phyloP scores from a whole-genome alignment of 1,139 yeast genomes.

The Sugiyamaella castrensis region DNA sequence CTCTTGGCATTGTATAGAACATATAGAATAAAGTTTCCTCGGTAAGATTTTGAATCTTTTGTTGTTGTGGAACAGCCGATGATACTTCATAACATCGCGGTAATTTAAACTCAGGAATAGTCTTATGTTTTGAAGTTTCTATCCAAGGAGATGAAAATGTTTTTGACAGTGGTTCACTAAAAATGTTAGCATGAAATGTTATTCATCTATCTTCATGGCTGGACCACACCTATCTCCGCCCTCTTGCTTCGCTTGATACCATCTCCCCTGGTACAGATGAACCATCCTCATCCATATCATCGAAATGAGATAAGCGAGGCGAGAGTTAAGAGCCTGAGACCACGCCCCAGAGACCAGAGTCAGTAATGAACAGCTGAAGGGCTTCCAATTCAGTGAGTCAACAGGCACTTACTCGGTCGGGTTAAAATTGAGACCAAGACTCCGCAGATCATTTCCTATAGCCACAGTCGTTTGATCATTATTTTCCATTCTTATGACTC shows the following conservation, averaged over 20 bases:
- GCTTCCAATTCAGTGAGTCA: no score
- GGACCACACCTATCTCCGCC: no score
- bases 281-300: no score
- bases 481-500: constrained; percentile 66
- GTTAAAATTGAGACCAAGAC: constrained; percentile 65
- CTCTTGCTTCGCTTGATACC: no score
- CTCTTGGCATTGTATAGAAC: constrained; percentile 91
- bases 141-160: constrained; percentile 93
- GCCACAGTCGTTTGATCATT: constrained; percentile 68
- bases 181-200: constrained; percentile 15
- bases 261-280: no score
- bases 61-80: constrained; percentile 58
- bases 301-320: no score
- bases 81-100: constrained; percentile 58
- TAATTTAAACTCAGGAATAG: constrained; percentile 72
- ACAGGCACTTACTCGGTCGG: constrained; percentile 31
- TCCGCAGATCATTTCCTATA: constrained; percentile 77
- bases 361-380: no score
- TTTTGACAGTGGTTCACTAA: constrained; percentile 52
- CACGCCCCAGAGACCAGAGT: neutral
- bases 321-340: neutral
- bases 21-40: constrained; percentile 94
- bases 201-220: no score
- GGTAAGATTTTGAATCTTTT: constrained; percentile 69
- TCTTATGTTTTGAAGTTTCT: constrained; percentile 84